Evolutionary conservation across 768 basidiomycete species (phyloP).

Genomic region (Russula foetens): DNA sequence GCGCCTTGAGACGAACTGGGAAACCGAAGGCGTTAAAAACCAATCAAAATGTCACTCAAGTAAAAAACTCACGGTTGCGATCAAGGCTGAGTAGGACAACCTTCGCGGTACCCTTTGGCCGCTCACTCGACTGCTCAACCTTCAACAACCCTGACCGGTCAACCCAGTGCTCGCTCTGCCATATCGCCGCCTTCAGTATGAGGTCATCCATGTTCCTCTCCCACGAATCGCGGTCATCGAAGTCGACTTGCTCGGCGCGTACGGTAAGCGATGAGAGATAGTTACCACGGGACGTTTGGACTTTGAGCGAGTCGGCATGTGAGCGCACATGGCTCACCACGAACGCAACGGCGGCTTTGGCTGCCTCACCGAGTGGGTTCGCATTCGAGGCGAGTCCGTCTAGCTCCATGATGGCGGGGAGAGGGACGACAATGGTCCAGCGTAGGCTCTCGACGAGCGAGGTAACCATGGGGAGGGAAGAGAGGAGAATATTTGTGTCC

Average conservation of each 20-base stretch:
- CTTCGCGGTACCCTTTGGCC: constrained; percentile 51
- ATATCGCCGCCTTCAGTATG: neutral
- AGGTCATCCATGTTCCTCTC: constrained; percentile 30
- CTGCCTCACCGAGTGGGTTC: constrained; percentile 63
- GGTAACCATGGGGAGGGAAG: constrained; percentile 64
- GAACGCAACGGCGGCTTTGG: constrained; percentile 64
- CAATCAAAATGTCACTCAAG: neutral
- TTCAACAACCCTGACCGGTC: constrained; percentile 72
- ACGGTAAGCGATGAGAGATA: constrained; percentile 79
- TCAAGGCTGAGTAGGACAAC: constrained; percentile 89
- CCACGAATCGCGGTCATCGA: constrained; percentile 35
- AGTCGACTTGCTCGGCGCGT: constrained; percentile 77
- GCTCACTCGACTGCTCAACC: constrained; percentile 21
- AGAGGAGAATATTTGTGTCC: constrained; percentile 92
- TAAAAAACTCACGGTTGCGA: constrained; percentile 64
- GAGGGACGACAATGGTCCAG: constrained; percentile 88
- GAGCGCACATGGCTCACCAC: constrained; percentile 69
- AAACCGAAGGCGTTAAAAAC: neutral
- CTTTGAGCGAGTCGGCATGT: constrained; percentile 73
- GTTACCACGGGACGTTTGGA: constrained; percentile 93
- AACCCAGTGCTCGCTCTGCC: neutral
- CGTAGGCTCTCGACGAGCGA: constrained; percentile 68
- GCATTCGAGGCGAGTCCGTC: constrained; percentile 74
- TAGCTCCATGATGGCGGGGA: constrained; percentile 95
- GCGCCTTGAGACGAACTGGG: constrained; percentile 83